Percentiles rank a stretch among this genome's conserved stretches.
Conservation (phyloP, 495 filamentous ascomycete genomes). For the Lepraria neglecta region DNA sequence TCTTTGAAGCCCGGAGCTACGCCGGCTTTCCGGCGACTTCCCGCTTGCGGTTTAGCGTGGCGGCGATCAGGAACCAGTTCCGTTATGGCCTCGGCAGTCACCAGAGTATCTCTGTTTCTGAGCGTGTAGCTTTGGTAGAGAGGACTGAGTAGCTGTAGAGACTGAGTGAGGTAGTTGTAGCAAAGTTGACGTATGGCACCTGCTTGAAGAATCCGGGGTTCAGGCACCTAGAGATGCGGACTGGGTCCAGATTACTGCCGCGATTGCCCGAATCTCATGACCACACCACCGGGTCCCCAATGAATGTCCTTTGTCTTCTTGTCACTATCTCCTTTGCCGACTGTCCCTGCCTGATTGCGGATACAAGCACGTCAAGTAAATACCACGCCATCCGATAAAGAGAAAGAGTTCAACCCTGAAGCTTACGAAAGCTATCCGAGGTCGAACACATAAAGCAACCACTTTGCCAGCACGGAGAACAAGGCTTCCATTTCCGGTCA, state of each 20-base stretch:
- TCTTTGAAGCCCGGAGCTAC: slow-evolving; percentile 15
- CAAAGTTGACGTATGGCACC: slow-evolving; percentile 1
- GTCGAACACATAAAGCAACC: background rate
- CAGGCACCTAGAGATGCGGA: background rate
- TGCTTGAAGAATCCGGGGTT: background rate
- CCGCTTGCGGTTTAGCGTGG: slow-evolving; percentile 6
- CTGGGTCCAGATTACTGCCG: slow-evolving; percentile 6
- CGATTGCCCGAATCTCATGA: slow-evolving; percentile 11
- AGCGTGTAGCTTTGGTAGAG: background rate
- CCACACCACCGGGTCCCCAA: background rate
- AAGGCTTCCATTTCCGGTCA: background rate
- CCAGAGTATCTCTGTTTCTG: background rate
- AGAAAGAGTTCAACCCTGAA: no score
- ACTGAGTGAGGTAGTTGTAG: background rate
- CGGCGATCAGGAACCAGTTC: background rate
- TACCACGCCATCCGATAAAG: no score
- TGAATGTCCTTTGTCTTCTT: slow-evolving; percentile 6
- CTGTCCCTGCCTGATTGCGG: background rate
- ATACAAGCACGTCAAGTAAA: no score
- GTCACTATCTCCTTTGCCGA: background rate
- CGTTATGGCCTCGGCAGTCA: background rate
- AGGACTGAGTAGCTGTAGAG: background rate
- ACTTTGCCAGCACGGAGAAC: background rate
- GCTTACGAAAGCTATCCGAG: background rate
- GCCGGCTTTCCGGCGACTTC: background rate